Evolutionary conservation across 1,139 yeast genomes (phyloP).

Genomic region (Debaryomyces psychrophilus): DNA sequence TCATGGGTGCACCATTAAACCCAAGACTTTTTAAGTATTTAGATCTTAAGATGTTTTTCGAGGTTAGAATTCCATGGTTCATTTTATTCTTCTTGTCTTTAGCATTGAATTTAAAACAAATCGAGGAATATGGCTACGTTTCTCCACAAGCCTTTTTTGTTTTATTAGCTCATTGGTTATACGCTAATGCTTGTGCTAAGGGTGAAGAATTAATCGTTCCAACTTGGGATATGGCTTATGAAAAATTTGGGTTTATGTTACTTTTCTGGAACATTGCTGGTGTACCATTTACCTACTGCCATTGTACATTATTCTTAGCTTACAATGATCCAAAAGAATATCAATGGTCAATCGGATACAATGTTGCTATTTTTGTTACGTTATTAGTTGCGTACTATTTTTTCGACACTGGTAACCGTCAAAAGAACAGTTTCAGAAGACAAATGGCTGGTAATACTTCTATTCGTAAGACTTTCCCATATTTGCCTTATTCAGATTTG

Average conservation of each 20-base stretch:
- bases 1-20: constrained; percentile 97
- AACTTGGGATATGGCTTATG: constrained; percentile 99
- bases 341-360: constrained; percentile 65
- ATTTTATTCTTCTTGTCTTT: constrained; percentile 77
- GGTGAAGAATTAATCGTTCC: constrained; percentile 98
- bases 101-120: constrained; percentile 76
- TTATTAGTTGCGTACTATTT: constrained; percentile 79
- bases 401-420: constrained; percentile 94
- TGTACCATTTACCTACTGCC: constrained; percentile 97
- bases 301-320: constrained; percentile 80
- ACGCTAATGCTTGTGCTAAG: constrained; percentile 95
- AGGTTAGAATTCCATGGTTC: constrained; percentile 97
- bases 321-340: constrained; percentile 85
- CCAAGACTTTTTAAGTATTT: constrained; percentile 87
- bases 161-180: constrained; percentile 85
- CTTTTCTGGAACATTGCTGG: constrained; percentile 99
- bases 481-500: constrained; percentile 79
- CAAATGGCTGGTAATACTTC: constrained; percentile 76
- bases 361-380: constrained; percentile 54
- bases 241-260: constrained; percentile 96
- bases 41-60: constrained; percentile 95
- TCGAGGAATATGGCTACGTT: constrained; percentile 77
- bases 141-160: constrained; percentile 76
- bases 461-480: constrained; percentile 88
- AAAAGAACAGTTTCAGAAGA: constrained; percentile 92